Evolutionary conservation across 1,284 basidiomycete genomes (phyloP), one percentile per base, ranked within the genome.

Genomic region (Cutaneotrichosporon sp.): DNA sequence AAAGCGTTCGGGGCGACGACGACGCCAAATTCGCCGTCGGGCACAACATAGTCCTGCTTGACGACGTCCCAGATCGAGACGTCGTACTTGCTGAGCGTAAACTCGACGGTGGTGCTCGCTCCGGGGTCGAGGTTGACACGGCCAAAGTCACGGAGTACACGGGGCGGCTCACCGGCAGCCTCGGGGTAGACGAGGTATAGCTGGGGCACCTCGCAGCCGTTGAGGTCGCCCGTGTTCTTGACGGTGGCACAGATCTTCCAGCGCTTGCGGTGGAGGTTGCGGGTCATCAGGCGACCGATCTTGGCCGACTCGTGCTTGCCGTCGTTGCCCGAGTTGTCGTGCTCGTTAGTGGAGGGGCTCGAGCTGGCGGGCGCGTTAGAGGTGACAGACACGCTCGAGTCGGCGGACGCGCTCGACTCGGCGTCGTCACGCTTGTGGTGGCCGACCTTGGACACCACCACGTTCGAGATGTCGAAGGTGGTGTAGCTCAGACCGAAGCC

Each of bases 401-500:
- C 40, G n/a, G 22, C 36, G 13, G 5, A 18, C 13, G 18, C 16
- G 52, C 31, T 22, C 5, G 51, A 40, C 7, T 42, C 21, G 30
- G 40, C 40, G 32, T 42, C 36, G 55, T 9, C 34, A 22, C 34
- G 55, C 21, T 11, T 22, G 21, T 40, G n/a, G 16, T 16, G 4
- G 18, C 14, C 31, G 18, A 9, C 32, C 10, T 31, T 21, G 32
- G 34, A 56, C 34, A 56, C 34, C 22, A 32, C 36, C 16, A 63
- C 22, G 18, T 36, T 16, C 1, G 18, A 16, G 74, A 90, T 91
- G 36, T 84, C 80, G 78, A 95, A 97, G 0, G 80, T 84, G 40
- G 92, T 89, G 82, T 95, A 96, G 64, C 88, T 90, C 70, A 95
- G 78, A 0, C 92, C 92, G 76, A 87, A 92, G 0, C 92, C 92